Percentiles rank a stretch among this genome's conserved stretches.
Conservation (phyloP, 495 filamentous ascomycete species). For the Usnea hakonensis region DNA sequence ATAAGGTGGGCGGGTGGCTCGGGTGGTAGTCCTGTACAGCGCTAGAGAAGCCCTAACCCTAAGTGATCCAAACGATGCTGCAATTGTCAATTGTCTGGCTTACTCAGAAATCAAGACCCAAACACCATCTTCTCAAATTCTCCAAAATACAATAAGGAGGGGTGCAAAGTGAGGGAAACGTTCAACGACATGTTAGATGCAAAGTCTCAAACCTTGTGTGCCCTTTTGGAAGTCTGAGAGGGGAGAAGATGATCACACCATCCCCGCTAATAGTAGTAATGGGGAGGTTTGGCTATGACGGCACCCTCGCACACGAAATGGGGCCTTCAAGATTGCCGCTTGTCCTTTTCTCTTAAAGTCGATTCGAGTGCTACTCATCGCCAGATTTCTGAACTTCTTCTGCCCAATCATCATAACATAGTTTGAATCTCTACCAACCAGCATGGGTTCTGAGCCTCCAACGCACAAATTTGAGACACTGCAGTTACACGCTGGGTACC, state of each 20-base stretch:
- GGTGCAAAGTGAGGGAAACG: no score
- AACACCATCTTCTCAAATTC: no score
- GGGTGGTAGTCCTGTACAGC: no score
- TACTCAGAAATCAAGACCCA: no score
- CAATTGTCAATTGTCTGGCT: no score
- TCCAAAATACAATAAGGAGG: no score
- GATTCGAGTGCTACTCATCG: neutral
- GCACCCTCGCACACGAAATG: neutral
- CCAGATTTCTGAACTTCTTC: no score
- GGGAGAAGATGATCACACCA: slow-evolving; percentile 9
- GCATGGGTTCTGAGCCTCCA: slow-evolving; percentile 15
- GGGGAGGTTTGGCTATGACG: slow-evolving; percentile 1
- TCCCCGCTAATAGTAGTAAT: slow-evolving; percentile 4
- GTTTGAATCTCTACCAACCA: neutral
- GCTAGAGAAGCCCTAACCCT: no score
- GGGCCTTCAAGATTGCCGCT: neutral
- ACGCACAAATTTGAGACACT: slow-evolving; percentile 71
- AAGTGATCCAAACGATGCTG: no score
- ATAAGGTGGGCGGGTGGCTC: no score
- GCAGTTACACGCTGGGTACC: slow-evolving; percentile 91
- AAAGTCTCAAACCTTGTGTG: neutral
- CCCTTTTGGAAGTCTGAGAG: neutral
- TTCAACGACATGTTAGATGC: neutral
- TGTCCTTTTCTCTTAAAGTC: neutral
- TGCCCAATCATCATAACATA: neutral